Percentiles rank a stretch among this genome's conserved stretches.
These are phyloP conservation scores for Naematelia encephala DNA, from an alignment of 768 basidiomycete species.

Conservation along the genomic window DNA sequence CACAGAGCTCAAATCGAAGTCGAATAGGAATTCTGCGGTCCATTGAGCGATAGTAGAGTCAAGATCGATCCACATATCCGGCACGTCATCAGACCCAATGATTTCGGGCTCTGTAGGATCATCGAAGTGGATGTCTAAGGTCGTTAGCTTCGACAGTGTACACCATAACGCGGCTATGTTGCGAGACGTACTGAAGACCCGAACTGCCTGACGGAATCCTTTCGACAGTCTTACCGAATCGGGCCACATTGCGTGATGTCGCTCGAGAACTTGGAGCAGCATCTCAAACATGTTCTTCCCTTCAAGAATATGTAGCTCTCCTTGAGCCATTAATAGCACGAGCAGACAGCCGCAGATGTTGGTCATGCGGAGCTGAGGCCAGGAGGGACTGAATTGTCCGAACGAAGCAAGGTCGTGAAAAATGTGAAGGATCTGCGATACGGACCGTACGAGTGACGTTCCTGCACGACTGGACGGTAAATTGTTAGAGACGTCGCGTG, in stretches of 20 bases:
- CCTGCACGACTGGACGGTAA: neutral
- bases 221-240: neutral
- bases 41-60: too few relatives aligned
- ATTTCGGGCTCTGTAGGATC: too few relatives aligned
- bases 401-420: neutral
- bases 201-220: neutral
- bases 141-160: too few relatives aligned
- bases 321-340: neutral
- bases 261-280: neutral
- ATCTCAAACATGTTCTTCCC: neutral
- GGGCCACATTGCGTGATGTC: neutral
- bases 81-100: too few relatives aligned
- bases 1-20: too few relatives aligned
- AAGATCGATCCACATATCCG: too few relatives aligned
- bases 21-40: too few relatives aligned
- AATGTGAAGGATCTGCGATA: neutral
- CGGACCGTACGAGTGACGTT: neutral
- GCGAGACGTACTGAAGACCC: neutral
- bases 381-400: neutral
- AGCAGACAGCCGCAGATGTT: neutral
- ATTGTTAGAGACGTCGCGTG: neutral
- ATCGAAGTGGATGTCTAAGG: too few relatives aligned
- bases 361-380: constrained; percentile 2
- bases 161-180: too few relatives aligned
- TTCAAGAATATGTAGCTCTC: constrained; percentile 3